Base-by-base conservation (phyloP, 1,139 yeast species). In the Yarrowia galli region DNA sequence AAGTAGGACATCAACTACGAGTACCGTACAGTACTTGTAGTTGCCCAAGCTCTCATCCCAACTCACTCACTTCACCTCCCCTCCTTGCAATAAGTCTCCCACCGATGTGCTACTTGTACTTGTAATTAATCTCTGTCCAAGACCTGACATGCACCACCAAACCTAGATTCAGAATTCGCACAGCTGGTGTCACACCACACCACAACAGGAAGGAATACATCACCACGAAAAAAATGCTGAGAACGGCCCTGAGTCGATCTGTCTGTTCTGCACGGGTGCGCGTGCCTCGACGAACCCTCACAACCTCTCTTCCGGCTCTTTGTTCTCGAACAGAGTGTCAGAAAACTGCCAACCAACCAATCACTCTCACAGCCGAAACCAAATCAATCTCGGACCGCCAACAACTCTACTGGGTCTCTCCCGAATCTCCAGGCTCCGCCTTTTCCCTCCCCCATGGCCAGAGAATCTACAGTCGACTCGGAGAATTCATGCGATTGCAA, bases 401-500 rank as follows among this genome's bases (percentile, higher is more conserved):
- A 23, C 54, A 48, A 15, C 80, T 93, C 49, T 92, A 88, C 76
- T 86, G 89, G 80, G 87, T 91, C 0, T 96, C 91, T 76, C 84
- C 88, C 13, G 78, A 86, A 18, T 88, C 97, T 0, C 98, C 98
- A 0, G 98, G 98, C 0, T 89, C 95, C 1, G 84, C 89, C 5
- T 93, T 93, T 81, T 92, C 93, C 75, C 81, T 93, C 40, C 98
- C 98, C 2, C 95, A 92, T 77, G 98, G 98, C 2, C 87, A 98
- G 2, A 82, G 96, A 65, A 84, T 93, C 65, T 90, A 92, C 81
- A 92, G 92, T 78, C 88, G 87, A 73, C 80, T 93, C 70, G 81
- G 92, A 10, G 84, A 83, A 67, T 92, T 92, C 78, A 92, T 93
- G 96, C 90, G 91, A 76, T 80, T 87, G 67, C 97, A 89, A 72